phyloP scores from a whole-genome alignment of 169 alveolate genomes.

The Cryptosporidium xiaoi region DNA sequence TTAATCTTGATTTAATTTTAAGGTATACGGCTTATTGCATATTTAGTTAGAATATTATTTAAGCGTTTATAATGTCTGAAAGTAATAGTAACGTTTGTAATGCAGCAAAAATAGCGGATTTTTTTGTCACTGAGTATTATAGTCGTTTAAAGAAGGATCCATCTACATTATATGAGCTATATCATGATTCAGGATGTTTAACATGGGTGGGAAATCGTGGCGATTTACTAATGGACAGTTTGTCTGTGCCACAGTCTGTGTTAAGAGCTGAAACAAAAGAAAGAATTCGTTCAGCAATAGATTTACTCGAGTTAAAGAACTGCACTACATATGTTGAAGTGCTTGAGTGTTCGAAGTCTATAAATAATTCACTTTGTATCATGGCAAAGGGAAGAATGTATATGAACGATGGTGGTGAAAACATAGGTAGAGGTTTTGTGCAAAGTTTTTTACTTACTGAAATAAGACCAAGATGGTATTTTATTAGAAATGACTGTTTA shows the following conservation, averaged over 20 bases:
- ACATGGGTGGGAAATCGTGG: conserved; percentile 63
- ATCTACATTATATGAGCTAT: conserved; percentile 56
- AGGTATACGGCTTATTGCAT: not conserved
- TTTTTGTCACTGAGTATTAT: conserved; percentile 66
- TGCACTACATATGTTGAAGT: conserved; percentile 72
- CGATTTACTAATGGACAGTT: conserved; percentile 5
- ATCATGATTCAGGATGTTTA: conserved; percentile 67
- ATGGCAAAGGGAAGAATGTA: conserved; percentile 73
- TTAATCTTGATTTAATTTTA: not conserved
- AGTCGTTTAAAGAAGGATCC: conserved; percentile 72
- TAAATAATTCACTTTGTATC: conserved; percentile 43
- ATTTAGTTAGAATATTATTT: not conserved
- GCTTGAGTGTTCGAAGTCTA: conserved; percentile 61
- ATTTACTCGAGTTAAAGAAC: conserved; percentile 40
- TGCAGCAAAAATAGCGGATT: conserved; percentile 68
- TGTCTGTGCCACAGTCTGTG: conserved; percentile 19
- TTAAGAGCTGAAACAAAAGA: conserved; percentile 71
- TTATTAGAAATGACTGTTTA: conserved; percentile 63
- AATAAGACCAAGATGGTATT: conserved; percentile 71
- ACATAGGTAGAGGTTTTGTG: conserved; percentile 56
- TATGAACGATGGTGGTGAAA: conserved; percentile 34
- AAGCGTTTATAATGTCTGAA: conserved; percentile 23
- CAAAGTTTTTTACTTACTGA: conserved; percentile 60
- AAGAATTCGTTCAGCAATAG: conserved; percentile 64
- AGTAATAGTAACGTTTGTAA: conserved; percentile 18